Conservation (phyloP, 73 alveolate genomes). For the Halteria grandinella region DNA sequence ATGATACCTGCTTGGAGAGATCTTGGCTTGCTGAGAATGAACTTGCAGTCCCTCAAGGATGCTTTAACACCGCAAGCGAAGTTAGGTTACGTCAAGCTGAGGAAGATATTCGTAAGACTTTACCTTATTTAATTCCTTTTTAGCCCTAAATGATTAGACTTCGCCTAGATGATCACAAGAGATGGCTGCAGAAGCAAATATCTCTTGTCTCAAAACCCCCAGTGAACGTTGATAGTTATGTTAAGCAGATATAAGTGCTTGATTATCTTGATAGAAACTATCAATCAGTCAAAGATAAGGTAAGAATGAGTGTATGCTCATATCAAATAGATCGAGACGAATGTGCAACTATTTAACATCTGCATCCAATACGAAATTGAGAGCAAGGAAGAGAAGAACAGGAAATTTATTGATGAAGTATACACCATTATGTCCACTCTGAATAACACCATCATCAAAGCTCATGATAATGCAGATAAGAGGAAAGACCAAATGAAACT, state of each 20-base stretch:
- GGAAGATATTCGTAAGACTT: constrained; percentile 48
- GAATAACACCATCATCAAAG: constrained; percentile 43
- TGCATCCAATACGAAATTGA: constrained; percentile 50
- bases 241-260: constrained; percentile 68
- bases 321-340: constrained; percentile 48
- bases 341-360: constrained; percentile 44
- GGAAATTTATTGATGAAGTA: constrained; percentile 69
- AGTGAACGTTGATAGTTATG: constrained; percentile 73
- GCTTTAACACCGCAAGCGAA: constrained; percentile 64
- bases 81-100: constrained; percentile 60
- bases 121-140: not conserved
- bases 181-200: constrained; percentile 71
- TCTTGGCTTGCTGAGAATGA: constrained; percentile 74
- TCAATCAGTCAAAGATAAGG: constrained; percentile 69
- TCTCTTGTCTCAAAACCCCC: constrained; percentile 62
- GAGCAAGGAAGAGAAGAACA: constrained; percentile 73
- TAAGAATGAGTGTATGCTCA: not conserved
- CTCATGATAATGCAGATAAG: constrained; percentile 55
- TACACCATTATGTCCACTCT: constrained; percentile 26
- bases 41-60: constrained; percentile 55
- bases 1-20: constrained; percentile 62
- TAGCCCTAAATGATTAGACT: constrained; percentile 62
- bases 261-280: constrained; percentile 74
- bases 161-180: constrained; percentile 52
- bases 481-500: constrained; percentile 28